Evolutionary conservation across 2,329 filamentous ascomycete genomes (phyloP), one percentile per base, ranked within the genome.

Genomic region (Phialocephala sp.): DNA sequence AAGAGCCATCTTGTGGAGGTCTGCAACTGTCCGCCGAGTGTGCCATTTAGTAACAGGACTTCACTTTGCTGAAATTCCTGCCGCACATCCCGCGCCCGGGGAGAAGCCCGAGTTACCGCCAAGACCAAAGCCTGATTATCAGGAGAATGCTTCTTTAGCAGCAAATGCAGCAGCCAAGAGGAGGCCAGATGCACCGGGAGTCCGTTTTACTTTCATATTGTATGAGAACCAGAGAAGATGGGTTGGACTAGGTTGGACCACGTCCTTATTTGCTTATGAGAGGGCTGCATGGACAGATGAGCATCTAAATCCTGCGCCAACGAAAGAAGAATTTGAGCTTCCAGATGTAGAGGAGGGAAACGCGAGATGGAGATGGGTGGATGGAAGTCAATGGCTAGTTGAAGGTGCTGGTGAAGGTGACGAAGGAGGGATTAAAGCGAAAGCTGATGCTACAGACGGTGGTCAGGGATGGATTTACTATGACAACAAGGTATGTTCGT

Each of bases 211-310:
- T 0, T 99, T 99, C 69, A 94, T 95, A 57, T 84, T 99, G 2
- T 98, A 94, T 74, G 95, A 99, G 77, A 99, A 99, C 73, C 95
- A 99, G 78, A 87, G 95, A 50, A 87, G 95, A 60, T 99, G 95
- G 95, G 81, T 99, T 4, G 94, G 94, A 1, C 85, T 99, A 14
- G 95, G 95, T 0, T 99, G 95, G 94, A 98, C 95, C 0, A 90
- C 90, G 2, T 96, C 90, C 45, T 82, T 99, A 67, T 93, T 99
- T 70, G 89, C 93, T 0, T 96, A 97, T 74, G 95, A 99, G 76
- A 86, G 95, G 50, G 86, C 90, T 1, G 85, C 94, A 0, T 99
- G 95, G 94, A 97, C 95, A 0, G 95, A 99, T 77, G 95, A 99
- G 78, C 93, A 97, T 76, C 87, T 96, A 63, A 97, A 97, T 68